These are phyloP conservation scores for Pythium aristosporum DNA, from an alignment of 352 stramenopile genomes.

Conservation along the genomic window DNA sequence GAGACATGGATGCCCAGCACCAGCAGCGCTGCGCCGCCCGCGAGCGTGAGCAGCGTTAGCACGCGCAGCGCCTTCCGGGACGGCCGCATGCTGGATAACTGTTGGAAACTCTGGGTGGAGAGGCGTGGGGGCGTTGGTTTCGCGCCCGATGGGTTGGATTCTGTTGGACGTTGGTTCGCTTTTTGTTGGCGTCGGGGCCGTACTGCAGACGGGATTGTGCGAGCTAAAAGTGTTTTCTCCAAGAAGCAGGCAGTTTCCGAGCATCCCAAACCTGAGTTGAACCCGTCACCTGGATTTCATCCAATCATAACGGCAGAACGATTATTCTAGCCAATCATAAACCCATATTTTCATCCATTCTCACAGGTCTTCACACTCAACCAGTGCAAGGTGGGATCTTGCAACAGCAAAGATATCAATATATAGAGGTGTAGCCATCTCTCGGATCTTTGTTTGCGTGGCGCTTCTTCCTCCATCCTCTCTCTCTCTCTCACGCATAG, in stretches of 20 bases:
- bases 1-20: constrained; percentile 56
- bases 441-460: neutral
- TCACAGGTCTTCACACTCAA: neutral
- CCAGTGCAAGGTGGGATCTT: neutral
- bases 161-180: neutral
- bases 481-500: neutral
- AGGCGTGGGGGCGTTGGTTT: constrained; percentile 2
- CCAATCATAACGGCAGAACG: neutral
- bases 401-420: neutral
- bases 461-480: no score
- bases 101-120: neutral
- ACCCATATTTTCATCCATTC: neutral
- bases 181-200: constrained; percentile 6
- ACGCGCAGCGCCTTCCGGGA: constrained; percentile 61
- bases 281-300: neutral
- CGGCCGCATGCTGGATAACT: constrained; percentile 43
- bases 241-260: constrained; percentile 7
- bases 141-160: neutral
- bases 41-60: constrained; percentile 58
- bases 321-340: neutral
- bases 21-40: constrained; percentile 46
- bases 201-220: neutral
- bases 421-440: constrained; percentile 16
- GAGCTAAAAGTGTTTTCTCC: neutral
- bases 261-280: constrained; percentile 17